These are phyloP conservation scores for Elaeis oleifera DNA, from an alignment of 202 grass and related monocot species.

Conservation along the genomic window DNA sequence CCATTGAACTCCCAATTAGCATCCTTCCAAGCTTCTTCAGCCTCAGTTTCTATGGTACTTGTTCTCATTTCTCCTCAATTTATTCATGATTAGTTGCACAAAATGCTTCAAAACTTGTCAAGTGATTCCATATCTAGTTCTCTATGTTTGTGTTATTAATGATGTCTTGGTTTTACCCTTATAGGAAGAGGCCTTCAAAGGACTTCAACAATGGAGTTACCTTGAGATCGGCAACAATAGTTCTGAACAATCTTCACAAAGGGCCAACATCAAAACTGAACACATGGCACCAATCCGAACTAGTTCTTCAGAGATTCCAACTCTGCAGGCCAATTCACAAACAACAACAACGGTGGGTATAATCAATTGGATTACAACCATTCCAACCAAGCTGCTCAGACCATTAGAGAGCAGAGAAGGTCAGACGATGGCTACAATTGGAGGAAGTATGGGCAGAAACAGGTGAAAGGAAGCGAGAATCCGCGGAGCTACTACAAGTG, in stretches of 20 bases:
- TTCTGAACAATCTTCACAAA: conserved; percentile 23
- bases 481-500: conserved; percentile 50
- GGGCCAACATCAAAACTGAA: conserved; percentile 16
- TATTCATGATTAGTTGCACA: too few species aligned
- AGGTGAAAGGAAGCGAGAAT: conserved; percentile 45
- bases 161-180: background rate
- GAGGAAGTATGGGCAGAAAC: conserved; percentile 48
- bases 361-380: background rate
- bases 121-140: background rate
- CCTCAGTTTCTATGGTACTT: conserved; percentile 22
- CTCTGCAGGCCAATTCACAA: conserved; percentile 9
- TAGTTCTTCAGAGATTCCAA: background rate
- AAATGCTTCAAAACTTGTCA: background rate
- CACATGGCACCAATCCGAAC: conserved; percentile 8
- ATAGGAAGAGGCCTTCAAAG: conserved; percentile 15
- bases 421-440: conserved; percentile 48
- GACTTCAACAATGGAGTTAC: background rate
- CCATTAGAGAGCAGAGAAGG: conserved; percentile 11
- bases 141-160: background rate
- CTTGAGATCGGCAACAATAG: conserved; percentile 2
- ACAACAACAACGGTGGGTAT: background rate
- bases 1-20: background rate
- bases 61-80: background rate
- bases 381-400: background rate
- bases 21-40: background rate